Evolutionary conservation across 208 protist genomes (phyloP), one percentile per base, ranked within the genome.

Genomic region (Wallacemonas collosoma): DNA sequence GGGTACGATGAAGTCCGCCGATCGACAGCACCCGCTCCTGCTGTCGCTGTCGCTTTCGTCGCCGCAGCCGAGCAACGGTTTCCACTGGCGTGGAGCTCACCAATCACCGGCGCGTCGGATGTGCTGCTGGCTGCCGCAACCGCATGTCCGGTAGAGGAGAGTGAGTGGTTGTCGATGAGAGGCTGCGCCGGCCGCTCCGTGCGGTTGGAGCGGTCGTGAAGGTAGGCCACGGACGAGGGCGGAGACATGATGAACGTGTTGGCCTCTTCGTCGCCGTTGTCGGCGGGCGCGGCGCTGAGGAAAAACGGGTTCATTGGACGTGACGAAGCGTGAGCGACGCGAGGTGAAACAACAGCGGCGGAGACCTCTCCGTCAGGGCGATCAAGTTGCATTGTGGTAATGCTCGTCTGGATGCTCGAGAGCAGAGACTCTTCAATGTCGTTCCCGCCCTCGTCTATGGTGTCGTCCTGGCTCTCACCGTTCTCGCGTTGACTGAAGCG

Each of bases 381-480:
- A n/a, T 65, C 60, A 14, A 48, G 40, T 17, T 65, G 60, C 43
- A 62, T 62, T 11, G 60, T 65, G 11, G 60, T 51, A 5, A 65
- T 65, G 43, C 60, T 65, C 0, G 60, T 65, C 15, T 41, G 57
- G 51, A 74, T 74, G 70, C 70, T 74, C 38, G 70, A 74, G 2
- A 74, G 70, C 35, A 74, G 41, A 1, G 70, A 74, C 50, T 74
- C 70, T n/a, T 61, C 48, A 50, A 77, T 72, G 26, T 68, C 65
- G 44, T 57, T 48, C 6, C 17, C 41, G 39, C 36, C 60, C 17
- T 71, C 70, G 8, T 58, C 65, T 3, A 60, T 36, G 36, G 54
- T 40, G 5, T 71, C 54, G 43, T 51, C 68, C 12, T 53, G 15
- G 3, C 3, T 56, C 2, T 64, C 55, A 26, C 3, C n/a, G 43